These are phyloP conservation scores for Colletotrichum costaricense DNA, from an alignment of 2,329 filamentous ascomycete species.

Conservation along the genomic window DNA sequence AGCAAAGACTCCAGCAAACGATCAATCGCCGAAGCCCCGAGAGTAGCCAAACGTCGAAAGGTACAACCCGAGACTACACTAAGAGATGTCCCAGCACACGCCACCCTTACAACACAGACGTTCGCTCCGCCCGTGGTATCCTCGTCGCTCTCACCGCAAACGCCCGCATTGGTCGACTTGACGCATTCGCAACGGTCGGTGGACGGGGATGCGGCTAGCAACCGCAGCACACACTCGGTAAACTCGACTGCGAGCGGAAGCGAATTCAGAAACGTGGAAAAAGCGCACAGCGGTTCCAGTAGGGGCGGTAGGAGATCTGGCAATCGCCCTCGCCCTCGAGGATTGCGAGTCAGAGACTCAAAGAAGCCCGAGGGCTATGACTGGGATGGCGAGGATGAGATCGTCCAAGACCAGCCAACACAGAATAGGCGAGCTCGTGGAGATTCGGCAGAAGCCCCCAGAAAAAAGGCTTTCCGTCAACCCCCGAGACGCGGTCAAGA, in stretches of 20 bases:
- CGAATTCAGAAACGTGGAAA: constrained; percentile 10
- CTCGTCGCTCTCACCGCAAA: background rate
- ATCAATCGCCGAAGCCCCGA: constrained; percentile 2
- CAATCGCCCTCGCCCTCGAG: background rate
- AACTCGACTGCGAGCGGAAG: background rate
- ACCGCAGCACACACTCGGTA: constrained; percentile 2
- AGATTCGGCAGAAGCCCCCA: background rate
- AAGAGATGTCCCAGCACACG: background rate
- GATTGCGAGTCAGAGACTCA: background rate
- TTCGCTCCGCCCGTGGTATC: background rate
- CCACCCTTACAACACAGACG: background rate
- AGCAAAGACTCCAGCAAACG: constrained; percentile 15
- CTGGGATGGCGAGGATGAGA: background rate
- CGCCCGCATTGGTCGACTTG: constrained; percentile 10
- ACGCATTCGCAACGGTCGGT: constrained; percentile 12
- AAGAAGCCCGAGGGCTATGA: background rate
- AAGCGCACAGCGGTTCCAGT: background rate
- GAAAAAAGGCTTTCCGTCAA: background rate
- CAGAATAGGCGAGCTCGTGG: background rate
- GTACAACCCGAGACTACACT: background rate
- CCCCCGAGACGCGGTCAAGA: background rate
- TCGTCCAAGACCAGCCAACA: background rate
- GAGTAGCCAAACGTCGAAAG: constrained; percentile 28
- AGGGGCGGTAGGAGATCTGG: background rate
- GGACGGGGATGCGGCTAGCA: constrained; percentile 23